phyloP scores from a whole-genome alignment of 2,329 filamentous ascomycete species.

The Alternaria sp. region DNA sequence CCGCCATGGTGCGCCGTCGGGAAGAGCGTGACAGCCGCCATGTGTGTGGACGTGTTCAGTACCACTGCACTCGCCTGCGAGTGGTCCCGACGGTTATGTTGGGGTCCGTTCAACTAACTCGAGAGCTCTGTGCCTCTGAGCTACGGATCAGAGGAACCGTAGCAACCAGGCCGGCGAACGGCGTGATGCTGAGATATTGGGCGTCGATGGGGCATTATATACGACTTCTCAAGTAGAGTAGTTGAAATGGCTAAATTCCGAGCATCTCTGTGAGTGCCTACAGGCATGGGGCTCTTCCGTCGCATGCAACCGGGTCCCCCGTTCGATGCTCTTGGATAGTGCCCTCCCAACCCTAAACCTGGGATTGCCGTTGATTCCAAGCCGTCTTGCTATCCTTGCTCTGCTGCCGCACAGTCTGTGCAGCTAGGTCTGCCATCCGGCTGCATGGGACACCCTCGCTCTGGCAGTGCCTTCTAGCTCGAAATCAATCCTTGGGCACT shows the following conservation, averaged over 20 bases:
- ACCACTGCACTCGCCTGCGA: slow-evolving; percentile 28
- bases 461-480: slow-evolving; percentile 35
- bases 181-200: slow-evolving; percentile 37
- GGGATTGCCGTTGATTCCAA: slow-evolving; percentile 45
- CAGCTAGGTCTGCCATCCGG: slow-evolving; percentile 29
- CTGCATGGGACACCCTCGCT: slow-evolving; percentile 43
- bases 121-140: slow-evolving; percentile 9
- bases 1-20: slow-evolving; percentile 20
- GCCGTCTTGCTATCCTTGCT: slow-evolving; percentile 36
- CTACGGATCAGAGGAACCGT: slow-evolving; percentile 42
- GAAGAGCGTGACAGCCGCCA: slow-evolving; percentile 38
- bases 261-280: slow-evolving; percentile 36
- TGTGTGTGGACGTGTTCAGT: slow-evolving; percentile 44
- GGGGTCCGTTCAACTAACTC: slow-evolving; percentile 14
- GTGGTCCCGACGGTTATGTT: slow-evolving; percentile 19
- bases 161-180: slow-evolving; percentile 27
- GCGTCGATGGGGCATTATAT: slow-evolving; percentile 40
- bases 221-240: slow-evolving; percentile 45
- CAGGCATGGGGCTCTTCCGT: slow-evolving; percentile 34
- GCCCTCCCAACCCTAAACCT: slow-evolving; percentile 42
- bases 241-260: slow-evolving; percentile 46
- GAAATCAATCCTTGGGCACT: slow-evolving; percentile 33
- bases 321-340: slow-evolving; percentile 35
- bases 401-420: slow-evolving; percentile 41
- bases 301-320: slow-evolving; percentile 40